Evolutionary conservation across 768 basidiomycete genomes (phyloP).

Genomic region (Boletus fagicola): DNA sequence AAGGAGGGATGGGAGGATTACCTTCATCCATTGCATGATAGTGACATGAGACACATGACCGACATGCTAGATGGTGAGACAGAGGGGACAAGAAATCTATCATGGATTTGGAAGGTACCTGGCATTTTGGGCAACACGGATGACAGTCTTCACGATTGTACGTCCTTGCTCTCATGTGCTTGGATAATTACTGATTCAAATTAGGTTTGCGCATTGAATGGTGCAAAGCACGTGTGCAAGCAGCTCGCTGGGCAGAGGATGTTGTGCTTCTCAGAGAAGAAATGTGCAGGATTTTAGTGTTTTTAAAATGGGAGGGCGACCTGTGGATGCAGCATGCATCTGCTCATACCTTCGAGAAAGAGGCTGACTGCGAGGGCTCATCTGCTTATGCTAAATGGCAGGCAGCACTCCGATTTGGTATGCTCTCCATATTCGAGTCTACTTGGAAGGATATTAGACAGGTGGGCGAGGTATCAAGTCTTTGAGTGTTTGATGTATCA

Average conservation of each 20-base stretch:
- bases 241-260: not conserved
- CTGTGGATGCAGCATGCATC: not conserved
- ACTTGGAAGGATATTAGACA: no score
- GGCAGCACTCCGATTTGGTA: not conserved
- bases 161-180: not conserved
- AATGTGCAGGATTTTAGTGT: not conserved
- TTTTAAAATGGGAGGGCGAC: not conserved
- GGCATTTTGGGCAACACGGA: not conserved
- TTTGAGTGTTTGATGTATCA: no score
- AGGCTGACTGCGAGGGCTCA: not conserved
- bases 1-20: not conserved
- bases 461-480: no score
- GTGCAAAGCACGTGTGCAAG: no score
- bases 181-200: not conserved
- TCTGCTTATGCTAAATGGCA: not conserved
- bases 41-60: not conserved
- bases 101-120: not conserved
- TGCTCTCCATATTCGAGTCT: not conserved
- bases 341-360: not conserved
- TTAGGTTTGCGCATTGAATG: not conserved
- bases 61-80: not conserved
- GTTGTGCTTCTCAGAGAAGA: not conserved
- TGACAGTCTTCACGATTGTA: not conserved
- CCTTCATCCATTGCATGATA: not conserved
- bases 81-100: not conserved